Evolutionary conservation across 306 rosid species (phyloP), one percentile per base, ranked within the genome.

Genomic region (Ammopiptanthus mongolicus): DNA sequence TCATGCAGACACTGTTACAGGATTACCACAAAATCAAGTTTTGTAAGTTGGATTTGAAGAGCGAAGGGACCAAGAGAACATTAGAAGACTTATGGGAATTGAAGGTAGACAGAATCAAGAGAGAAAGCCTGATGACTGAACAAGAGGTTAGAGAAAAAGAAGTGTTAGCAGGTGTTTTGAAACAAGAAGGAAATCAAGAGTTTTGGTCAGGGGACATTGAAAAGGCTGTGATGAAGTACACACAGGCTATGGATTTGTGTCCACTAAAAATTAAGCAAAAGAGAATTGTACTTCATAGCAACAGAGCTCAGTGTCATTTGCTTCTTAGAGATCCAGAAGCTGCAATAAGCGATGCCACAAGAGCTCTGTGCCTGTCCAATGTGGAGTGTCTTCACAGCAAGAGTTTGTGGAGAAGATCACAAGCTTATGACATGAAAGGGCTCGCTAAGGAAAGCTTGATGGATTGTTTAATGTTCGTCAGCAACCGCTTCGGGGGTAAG

Each of bases 341-440:
- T 3, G 90, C 90, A 64, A 65, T 91, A 25, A 84, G 93, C 10
- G 93, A 91, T 39, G 14, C 91, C n/a, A 88, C 93, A 5, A 64
- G 87, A 73, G 93, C 93, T 72, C 28, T 91, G 34, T 85, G 97
- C 31, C 57, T 91, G 37, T 83, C 88, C 23, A 80, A 79, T 66
- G 74, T 22, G 65, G 79, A 41, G 65, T 73, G 51, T 42, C 74
- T 85, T 78, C 93, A 88, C 15, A 53, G 80, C 18, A 88, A 84
- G 86, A 91, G 89, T 75, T 68, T 91, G 78, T 87, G 96, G 96
- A 87, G 93, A 81, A 82, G 96, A 65, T 80, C 93, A 15, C 91
- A 88, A 73, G 96, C 90, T 44, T 91, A 81, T 34, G 89, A 87
- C 72, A 85, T 84, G 89, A 81, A 75, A 41, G 90, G 92, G 37